Conservation (phyloP, 345 rosid species). For the Streptanthus diversifolius region DNA sequence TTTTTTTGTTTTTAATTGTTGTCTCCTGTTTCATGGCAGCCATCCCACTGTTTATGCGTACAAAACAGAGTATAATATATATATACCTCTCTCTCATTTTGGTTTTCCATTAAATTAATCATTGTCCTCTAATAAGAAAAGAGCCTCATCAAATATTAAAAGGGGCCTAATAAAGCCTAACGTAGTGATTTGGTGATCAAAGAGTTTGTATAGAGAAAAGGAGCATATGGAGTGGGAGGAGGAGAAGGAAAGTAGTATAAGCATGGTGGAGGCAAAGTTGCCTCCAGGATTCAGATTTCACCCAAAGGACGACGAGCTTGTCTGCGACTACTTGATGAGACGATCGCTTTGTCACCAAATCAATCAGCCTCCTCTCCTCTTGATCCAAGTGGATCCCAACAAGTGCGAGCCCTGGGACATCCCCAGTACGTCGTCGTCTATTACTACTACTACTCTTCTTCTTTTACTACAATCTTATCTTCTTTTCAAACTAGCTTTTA, state of each 20-base stretch:
- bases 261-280: constrained; percentile 67
- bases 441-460: neutral
- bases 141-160: neutral
- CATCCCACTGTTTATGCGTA: constrained; percentile 4
- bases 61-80: neutral
- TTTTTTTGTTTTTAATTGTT: neutral
- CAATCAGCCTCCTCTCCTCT: constrained; percentile 32
- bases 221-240: constrained; percentile 18
- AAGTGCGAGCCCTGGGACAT: constrained; percentile 95
- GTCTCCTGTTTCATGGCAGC: constrained; percentile 31
- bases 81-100: neutral
- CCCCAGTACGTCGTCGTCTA: constrained; percentile 81
- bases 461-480: neutral
- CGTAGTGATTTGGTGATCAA: neutral
- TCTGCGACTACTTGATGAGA: constrained; percentile 76
- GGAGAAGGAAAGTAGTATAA: constrained; percentile 50
- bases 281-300: constrained; percentile 95
- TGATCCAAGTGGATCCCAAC: constrained; percentile 87
- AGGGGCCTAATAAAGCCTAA: constrained; percentile 7
- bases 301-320: constrained; percentile 86
- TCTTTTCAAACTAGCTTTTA: neutral
- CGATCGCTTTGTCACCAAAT: constrained; percentile 31
- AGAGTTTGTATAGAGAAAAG: neutral
- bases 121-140: neutral
- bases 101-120: neutral